phyloP scores from a whole-genome alignment of 805 yeast genomes.

The Cyberlindnera misumaiensis region DNA sequence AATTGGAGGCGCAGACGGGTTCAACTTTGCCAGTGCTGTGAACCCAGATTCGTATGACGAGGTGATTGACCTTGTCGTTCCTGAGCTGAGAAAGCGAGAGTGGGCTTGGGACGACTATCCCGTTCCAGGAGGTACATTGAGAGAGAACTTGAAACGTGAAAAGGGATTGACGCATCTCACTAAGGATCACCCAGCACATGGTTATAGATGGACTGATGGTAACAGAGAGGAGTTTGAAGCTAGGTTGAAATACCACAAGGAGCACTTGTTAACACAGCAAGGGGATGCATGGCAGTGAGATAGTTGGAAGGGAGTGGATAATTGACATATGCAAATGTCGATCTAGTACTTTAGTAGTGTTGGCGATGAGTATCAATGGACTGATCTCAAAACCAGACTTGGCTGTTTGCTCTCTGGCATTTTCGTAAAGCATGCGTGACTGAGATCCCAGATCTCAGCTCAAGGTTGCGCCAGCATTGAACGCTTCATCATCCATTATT shows the following conservation, averaged over 20 bases:
- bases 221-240: constrained; percentile 23
- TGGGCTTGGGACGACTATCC: constrained; percentile 29
- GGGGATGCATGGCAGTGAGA: background rate
- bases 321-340: no score
- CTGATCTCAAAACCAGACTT: no score
- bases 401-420: no score
- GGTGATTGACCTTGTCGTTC: constrained; percentile 29
- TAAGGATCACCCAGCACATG: constrained; percentile 12
- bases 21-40: constrained; percentile 31
- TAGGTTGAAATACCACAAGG: constrained; percentile 3
- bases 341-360: no score
- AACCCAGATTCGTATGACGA: constrained; percentile 34
- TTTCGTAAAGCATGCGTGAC: no score
- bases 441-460: no score
- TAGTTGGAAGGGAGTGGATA: no score
- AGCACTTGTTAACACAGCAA: background rate
- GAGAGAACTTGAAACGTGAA: constrained; percentile 26
- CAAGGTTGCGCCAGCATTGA: no score
- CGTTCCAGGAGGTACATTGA: constrained; percentile 27
- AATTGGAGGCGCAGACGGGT: constrained; percentile 36
- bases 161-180: constrained; percentile 15
- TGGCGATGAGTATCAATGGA: no score
- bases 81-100: constrained; percentile 30
- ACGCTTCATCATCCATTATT: no score
- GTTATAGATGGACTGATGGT: constrained; percentile 21